Evolutionary conservation across 2,329 filamentous ascomycete genomes (phyloP).

Genomic region (Trematosphaeria pertusa): DNA sequence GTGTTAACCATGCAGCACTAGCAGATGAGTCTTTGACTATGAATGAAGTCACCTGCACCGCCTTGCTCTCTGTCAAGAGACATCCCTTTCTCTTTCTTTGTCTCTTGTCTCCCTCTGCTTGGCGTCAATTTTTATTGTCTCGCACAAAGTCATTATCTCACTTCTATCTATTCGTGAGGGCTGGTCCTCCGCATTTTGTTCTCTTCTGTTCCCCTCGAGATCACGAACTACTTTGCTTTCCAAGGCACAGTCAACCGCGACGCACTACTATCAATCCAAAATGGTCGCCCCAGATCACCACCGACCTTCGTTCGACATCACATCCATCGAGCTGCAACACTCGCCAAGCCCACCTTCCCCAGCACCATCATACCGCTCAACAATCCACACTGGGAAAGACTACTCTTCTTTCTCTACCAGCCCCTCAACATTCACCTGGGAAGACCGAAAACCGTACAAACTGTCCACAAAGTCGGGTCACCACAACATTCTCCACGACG

Average conservation of each 20-base stretch:
- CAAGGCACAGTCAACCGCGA: too few relatives aligned
- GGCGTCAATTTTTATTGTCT: background rate
- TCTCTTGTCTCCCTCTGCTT: background rate
- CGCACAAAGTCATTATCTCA: too few relatives aligned
- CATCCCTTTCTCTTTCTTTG: background rate
- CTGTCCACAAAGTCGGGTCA: background rate
- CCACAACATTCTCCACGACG: constrained; percentile 15
- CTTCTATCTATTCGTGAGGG: too few relatives aligned
- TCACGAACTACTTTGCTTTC: too few relatives aligned
- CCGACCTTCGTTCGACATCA: constrained; percentile 22
- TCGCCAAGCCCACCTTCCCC: constrained; percentile 19
- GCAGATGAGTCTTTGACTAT: background rate
- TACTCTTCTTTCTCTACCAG: constrained; percentile 6
- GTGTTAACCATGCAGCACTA: constrained; percentile 1
- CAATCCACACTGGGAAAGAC: constrained; percentile 10
- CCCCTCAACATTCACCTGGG: background rate
- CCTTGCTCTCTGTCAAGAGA: background rate
- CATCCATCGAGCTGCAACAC: constrained; percentile 14
- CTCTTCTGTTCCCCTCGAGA: too few relatives aligned
- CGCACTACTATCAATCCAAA: too few relatives aligned
- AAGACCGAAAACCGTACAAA: constrained; percentile 3
- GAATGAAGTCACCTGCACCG: background rate
- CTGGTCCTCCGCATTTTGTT: too few relatives aligned
- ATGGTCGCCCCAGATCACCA: too few relatives aligned
- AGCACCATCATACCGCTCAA: constrained; percentile 31